A percentile compares a stretch with the other conserved stretches of the same genome.
phyloP scores from a whole-genome alignment of 441 rosid species.

The Pelargonium australe region DNA sequence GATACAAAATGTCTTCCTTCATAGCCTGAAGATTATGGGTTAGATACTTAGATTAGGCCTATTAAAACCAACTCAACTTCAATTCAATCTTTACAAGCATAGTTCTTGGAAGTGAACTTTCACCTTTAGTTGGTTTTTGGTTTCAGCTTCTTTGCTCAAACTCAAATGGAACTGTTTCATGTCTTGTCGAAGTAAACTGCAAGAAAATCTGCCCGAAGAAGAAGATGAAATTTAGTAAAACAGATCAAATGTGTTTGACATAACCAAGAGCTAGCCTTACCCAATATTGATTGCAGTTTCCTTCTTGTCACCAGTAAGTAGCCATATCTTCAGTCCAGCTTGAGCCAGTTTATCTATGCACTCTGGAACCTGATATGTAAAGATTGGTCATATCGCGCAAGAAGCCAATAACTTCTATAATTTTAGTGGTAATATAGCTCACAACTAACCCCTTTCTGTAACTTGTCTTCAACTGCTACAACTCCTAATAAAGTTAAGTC shows the following conservation, averaged over 20 bases:
- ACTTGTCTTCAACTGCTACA: constrained; percentile 92
- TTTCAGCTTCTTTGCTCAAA: constrained; percentile 49
- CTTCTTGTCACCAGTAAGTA: constrained; percentile 97
- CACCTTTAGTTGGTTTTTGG: constrained; percentile 44
- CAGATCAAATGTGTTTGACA: neutral
- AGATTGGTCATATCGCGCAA: constrained; percentile 7
- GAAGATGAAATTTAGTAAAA: neutral
- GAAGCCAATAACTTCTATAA: too few relatives aligned
- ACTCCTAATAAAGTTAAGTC: constrained; percentile 85
- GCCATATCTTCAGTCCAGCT: constrained; percentile 97
- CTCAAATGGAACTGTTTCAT: constrained; percentile 83
- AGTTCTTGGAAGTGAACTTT: constrained; percentile 29
- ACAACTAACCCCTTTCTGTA: constrained; percentile 68
- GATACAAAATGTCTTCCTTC: constrained; percentile 37
- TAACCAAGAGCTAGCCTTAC: constrained; percentile 27
- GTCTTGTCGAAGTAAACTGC: constrained; percentile 92
- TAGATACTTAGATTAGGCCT: neutral
- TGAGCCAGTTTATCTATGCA: constrained; percentile 96
- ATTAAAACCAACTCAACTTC: constrained; percentile 20
- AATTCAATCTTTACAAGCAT: neutral
- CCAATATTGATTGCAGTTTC: constrained; percentile 99
- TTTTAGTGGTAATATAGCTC: neutral
- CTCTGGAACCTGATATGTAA: constrained; percentile 37
- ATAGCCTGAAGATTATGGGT: constrained; percentile 38
- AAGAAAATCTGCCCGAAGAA: constrained; percentile 63